These are phyloP conservation scores for Aspergillus asperescens DNA, from an alignment of 495 filamentous ascomycete species.

Conservation along the genomic window DNA sequence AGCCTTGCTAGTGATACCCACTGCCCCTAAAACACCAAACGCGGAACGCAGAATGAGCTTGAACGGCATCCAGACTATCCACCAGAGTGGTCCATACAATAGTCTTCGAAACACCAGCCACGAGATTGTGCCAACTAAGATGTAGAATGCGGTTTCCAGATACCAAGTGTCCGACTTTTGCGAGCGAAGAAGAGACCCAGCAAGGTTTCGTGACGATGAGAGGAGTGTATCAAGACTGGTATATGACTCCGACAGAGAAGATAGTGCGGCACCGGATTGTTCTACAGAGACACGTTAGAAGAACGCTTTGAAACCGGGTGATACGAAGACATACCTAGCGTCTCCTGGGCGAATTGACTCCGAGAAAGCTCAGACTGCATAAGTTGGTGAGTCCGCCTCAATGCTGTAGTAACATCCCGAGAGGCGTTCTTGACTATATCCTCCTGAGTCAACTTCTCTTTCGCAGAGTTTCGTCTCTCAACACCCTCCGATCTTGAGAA, in stretches of 20 bases:
- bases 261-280: slow-evolving; percentile 73
- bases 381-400: slow-evolving; percentile 78
- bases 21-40: slow-evolving; percentile 38
- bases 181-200: slow-evolving; percentile 72
- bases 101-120: slow-evolving; percentile 85
- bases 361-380: slow-evolving; percentile 77
- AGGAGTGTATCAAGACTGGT: slow-evolving; percentile 70
- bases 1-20: slow-evolving; percentile 34
- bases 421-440: slow-evolving; percentile 67
- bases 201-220: slow-evolving; percentile 62
- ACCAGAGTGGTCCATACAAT: slow-evolving; percentile 85
- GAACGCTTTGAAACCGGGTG: background rate
- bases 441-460: slow-evolving; percentile 55
- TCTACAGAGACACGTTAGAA: slow-evolving; percentile 33
- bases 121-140: slow-evolving; percentile 66
- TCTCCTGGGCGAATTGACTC: slow-evolving; percentile 83
- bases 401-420: slow-evolving; percentile 74
- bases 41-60: slow-evolving; percentile 52
- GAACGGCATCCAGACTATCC: slow-evolving; percentile 76
- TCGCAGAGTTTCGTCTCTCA: slow-evolving; percentile 32
- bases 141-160: slow-evolving; percentile 76
- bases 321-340: slow-evolving; percentile 48
- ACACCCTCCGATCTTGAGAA: slow-evolving; percentile 49
- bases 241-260: slow-evolving; percentile 73
- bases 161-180: slow-evolving; percentile 98